A percentile compares a stretch with the other conserved stretches of the same genome.
These are phyloP conservation scores for Calonectria honghensis DNA, from an alignment of 2,329 filamentous ascomycete species.

Conservation along the genomic window DNA sequence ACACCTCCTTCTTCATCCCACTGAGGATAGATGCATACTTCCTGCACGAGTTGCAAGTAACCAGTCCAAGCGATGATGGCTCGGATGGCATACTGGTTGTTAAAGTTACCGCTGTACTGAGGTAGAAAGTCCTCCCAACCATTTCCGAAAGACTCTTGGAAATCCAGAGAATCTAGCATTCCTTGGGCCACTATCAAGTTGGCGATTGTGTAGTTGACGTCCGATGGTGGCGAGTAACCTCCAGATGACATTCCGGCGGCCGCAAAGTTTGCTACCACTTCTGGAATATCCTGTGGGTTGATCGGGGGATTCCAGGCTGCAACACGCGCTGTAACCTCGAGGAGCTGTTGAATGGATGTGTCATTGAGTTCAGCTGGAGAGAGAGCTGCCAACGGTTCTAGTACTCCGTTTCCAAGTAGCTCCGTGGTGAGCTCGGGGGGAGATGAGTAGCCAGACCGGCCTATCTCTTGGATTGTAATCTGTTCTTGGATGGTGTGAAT, in stretches of 20 bases:
- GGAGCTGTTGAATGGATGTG: neutral
- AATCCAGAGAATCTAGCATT: neutral
- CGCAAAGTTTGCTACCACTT: neutral
- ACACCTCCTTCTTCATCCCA: neutral
- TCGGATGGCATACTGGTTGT: neutral
- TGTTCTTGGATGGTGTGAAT: neutral
- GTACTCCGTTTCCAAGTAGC: neutral
- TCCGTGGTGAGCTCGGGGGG: neutral
- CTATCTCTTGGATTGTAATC: neutral
- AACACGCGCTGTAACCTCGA: neutral
- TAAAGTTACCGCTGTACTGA: neutral
- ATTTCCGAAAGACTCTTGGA: neutral
- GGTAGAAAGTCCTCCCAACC: constrained; percentile 3
- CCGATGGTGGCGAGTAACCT: neutral
- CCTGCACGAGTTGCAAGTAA: constrained; percentile 8
- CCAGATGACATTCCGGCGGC: neutral
- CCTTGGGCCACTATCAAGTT: neutral
- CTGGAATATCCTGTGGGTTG: neutral
- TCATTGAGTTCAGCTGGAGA: neutral
- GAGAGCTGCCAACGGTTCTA: neutral
- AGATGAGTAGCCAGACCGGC: neutral
- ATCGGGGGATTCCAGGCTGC: neutral
- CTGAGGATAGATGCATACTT: neutral
- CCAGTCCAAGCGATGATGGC: neutral
- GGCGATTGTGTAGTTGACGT: neutral